A percentile compares a stretch with the other conserved stretches of the same genome.
Conservation (phyloP, 192 early-diverging fungal species). For the Coemansia sp. region DNA sequence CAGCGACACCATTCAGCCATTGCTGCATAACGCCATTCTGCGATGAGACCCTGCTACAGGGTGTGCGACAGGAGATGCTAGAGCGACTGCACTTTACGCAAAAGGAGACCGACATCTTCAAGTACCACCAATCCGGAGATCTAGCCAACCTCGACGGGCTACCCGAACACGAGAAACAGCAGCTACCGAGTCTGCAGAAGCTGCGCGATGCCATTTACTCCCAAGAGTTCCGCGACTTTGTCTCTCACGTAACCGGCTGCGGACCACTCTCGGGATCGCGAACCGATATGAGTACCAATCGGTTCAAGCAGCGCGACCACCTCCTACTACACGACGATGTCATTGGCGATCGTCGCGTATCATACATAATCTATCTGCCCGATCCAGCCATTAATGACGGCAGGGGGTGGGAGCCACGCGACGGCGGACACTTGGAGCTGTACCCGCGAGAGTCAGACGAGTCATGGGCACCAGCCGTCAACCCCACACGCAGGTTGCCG, state of each 20-base stretch:
- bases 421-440: slow-evolving; percentile 76
- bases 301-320: slow-evolving; percentile 69
- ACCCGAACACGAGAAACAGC: slow-evolving; percentile 53
- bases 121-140: slow-evolving; percentile 78
- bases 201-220: slow-evolving; percentile 78
- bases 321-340: slow-evolving; percentile 80
- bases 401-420: slow-evolving; percentile 57
- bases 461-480: slow-evolving; percentile 59
- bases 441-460: slow-evolving; percentile 63
- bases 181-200: slow-evolving; percentile 57
- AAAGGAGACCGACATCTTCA: slow-evolving; percentile 88
- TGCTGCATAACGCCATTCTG: slow-evolving; percentile 61
- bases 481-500: slow-evolving; percentile 57
- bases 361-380: slow-evolving; percentile 75
- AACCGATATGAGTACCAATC: slow-evolving; percentile 74
- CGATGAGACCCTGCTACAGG: slow-evolving; percentile 58
- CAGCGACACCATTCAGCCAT: slow-evolving; percentile 65
- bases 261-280: slow-evolving; percentile 65
- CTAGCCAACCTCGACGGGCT: slow-evolving; percentile 81
- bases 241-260: slow-evolving; percentile 65
- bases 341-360: slow-evolving; percentile 72
- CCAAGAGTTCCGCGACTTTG: slow-evolving; percentile 65
- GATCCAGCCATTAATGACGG: slow-evolving; percentile 54
- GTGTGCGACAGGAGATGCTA: slow-evolving; percentile 66
- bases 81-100: slow-evolving; percentile 64